A percentile compares a stretch with the other conserved stretches of the same genome.
Conservation (phyloP, 139 green algal genomes). For the Chlamydomonas schloesseri region DNA sequence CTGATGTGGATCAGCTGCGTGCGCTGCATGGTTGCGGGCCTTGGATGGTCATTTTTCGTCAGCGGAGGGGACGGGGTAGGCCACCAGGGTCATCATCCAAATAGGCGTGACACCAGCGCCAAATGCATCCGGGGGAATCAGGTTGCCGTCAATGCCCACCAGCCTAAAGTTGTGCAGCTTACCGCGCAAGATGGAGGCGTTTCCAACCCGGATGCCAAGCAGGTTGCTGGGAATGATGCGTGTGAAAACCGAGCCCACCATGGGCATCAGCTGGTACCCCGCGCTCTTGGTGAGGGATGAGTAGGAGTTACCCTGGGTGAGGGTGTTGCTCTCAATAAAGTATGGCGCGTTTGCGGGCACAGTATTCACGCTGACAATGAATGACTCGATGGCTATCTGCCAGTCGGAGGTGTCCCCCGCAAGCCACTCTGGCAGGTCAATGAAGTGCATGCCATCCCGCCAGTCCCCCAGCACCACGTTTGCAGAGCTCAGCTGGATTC, state of each 20-base stretch:
- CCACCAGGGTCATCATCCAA: background rate
- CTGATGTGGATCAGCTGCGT: background rate
- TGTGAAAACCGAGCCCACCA: too few species aligned
- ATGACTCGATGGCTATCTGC: too few species aligned
- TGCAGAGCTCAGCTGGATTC: background rate
- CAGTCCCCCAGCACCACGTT: background rate
- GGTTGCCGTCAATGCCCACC: background rate
- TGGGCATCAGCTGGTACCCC: too few species aligned
- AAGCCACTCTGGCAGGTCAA: too few species aligned
- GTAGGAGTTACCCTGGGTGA: too few species aligned
- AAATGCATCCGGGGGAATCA: background rate
- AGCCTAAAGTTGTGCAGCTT: background rate
- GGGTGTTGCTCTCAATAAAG: too few species aligned
- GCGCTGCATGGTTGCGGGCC: background rate
- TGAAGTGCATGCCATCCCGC: background rate
- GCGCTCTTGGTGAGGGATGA: too few species aligned
- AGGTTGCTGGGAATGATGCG: too few species aligned
- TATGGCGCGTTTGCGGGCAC: too few species aligned
- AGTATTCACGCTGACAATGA: too few species aligned
- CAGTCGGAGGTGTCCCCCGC: too few species aligned
- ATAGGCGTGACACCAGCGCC: background rate
- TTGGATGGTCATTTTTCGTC: background rate
- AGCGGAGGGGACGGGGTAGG: background rate
- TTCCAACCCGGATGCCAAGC: too few species aligned
- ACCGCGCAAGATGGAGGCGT: background rate